Base-by-base conservation (phyloP, 106 monocot genomes). In the Narthecium ossifragum region DNA sequence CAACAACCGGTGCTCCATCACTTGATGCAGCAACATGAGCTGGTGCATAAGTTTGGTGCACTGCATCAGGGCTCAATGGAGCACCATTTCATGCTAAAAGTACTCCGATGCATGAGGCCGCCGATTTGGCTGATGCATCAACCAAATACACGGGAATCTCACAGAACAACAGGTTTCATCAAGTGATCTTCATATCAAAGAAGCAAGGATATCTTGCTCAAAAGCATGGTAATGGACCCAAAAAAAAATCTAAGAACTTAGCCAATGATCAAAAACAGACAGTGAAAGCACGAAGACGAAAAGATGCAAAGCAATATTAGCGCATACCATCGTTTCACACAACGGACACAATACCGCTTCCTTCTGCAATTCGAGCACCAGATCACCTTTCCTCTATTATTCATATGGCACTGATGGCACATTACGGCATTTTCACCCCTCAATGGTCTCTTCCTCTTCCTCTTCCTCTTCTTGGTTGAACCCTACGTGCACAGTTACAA, bases 311-410 rank as follows among this genome's bases (percentile, higher is more conserved):
- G 15, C 40, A 22, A 6, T 12, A 54, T 49, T 31, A n/a, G 28
- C 25, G 27, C 24, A 57, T 74, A 75, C 74, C 74, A 75, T 21
- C 68, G 67, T 17, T 24, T 55, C 37, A 68, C 45, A 49, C 74
- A 75, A 12, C 10, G 53, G 40, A 55, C 48, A 56, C 74, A 62
- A 28, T 75, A 75, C 15, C 55, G 37, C 39, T 46, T 68, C 22
- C 40, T 62, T 30, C 27, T 14, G 53, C 74, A 74, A 55, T 47
- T 68, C 13, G 49, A 68, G 32, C 74, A 75, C 61, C 48, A 23
- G 32, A 30, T 56, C 56, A 75, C 25, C 59, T 68, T 50, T 22
- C 23, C 24, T 53, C 53, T 30, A 47, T 25, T 55, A 55, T 56
- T 56, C 24, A 62, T 55, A 26, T 55, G 47, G 23, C 51, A 75